Evolutionary conservation across 768 basidiomycete genomes (phyloP).

Genomic region (Megacollybia marginata): DNA sequence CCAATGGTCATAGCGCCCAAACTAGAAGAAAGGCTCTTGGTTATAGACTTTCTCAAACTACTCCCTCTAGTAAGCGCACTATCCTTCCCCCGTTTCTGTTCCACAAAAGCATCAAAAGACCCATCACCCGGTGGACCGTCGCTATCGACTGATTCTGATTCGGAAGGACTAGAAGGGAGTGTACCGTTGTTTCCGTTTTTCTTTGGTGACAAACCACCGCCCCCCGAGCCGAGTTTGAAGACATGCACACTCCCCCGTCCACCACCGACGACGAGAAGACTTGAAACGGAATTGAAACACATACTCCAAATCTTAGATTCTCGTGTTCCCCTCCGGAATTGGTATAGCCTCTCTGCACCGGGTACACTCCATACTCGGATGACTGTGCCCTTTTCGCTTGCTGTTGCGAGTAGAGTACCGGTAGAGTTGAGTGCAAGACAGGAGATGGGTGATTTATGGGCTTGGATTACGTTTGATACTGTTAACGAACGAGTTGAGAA

Average conservation of each 20-base stretch:
- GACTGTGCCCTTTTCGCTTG: conserved; percentile 93
- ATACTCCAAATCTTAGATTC: conserved; percentile 79
- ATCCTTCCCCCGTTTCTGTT: conserved; percentile 56
- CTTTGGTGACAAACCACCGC: conserved; percentile 1
- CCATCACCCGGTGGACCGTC: conserved; percentile 61
- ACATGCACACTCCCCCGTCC: conserved; percentile 96
- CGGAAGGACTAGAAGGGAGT: conserved; percentile 27
- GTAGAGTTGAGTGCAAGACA: conserved; percentile 78
- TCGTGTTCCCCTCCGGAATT: conserved; percentile 87
- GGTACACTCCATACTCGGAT: conserved; percentile 93
- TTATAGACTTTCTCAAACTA: too few species aligned
- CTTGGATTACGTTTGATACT: conserved; percentile 93
- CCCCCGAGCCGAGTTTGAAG: conserved; percentile 68
- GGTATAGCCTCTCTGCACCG: conserved; percentile 87
- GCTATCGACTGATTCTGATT: conserved; percentile 53
- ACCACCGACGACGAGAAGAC: conserved; percentile 82
- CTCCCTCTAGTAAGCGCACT: conserved; percentile 23
- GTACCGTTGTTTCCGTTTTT: neutral
- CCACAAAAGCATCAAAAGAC: conserved; percentile 74
- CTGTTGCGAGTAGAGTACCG: conserved; percentile 88
- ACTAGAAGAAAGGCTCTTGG: conserved; percentile 11
- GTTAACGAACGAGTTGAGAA: conserved; percentile 91
- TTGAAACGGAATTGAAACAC: conserved; percentile 75
- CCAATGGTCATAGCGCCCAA: conserved; percentile 39
- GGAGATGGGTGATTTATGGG: conserved; percentile 92